Base-by-base conservation (phyloP, 345 rosid genomes). In the Alliaria petiolata region DNA sequence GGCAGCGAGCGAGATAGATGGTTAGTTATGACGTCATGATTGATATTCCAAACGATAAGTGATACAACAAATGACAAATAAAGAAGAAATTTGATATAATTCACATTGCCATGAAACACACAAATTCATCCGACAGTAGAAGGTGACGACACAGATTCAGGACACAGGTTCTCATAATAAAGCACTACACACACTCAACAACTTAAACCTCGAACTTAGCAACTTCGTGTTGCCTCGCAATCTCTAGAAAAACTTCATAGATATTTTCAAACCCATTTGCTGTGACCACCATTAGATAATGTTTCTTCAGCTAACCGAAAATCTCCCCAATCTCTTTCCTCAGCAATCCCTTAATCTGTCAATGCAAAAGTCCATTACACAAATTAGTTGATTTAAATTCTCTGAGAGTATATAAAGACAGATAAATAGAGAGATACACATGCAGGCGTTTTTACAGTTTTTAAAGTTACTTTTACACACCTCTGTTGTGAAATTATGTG, bases 21-120 rank as follows among this genome's bases (percentile, higher is more conserved):
- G n/a, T n/a, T n/a, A n/a, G n/a, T n/a, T n/a, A n/a, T n/a, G n/a
- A n/a, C n/a, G n/a, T n/a, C n/a, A n/a, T n/a, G 90, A 65, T 96
- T 96, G 4, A 86, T 91, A 0, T 78, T 87, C 57, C 91, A 83
- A 93, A 89, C 76, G 73, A 90, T 6, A n/a, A n/a, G n/a, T n/a
- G n/a, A n/a, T n/a, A n/a, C n/a, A n/a, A n/a, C n/a, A n/a, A n/a
- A n/a, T n/a, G n/a, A n/a, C n/a, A n/a, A n/a, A 42, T 30, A 12
- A 4, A 39, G 5, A 53, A 56, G 31, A 46, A 5, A 33, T 39
- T 66, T 52, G 51, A 39, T 38, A 11, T 49, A 11, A 5, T 40
- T 30, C 9, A 60, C 16, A 39, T 28, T 26, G 42, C 42, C 16
- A 39, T 10, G 15, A 59, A 35, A 26, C 47, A 59, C 40, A 6